Evolutionary conservation across 2,329 filamentous ascomycete species (phyloP).

Genomic region (Neonectria punicea): DNA sequence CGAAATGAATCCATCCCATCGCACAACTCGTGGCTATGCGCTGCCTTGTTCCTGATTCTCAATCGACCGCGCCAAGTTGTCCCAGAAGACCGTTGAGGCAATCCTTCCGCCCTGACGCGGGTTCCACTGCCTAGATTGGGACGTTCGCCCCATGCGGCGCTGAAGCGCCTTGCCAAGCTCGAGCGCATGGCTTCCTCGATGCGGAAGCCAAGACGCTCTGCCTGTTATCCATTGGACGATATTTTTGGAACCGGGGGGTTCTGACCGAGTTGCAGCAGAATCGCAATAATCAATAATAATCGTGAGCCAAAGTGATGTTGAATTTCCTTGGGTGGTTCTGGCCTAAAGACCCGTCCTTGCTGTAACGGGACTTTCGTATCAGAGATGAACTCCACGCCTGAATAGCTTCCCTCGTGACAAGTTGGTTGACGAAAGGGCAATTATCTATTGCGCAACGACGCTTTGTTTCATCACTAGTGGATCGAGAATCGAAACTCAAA

Average conservation of each 20-base stretch:
- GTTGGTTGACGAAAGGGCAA: not conserved
- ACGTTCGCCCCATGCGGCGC: not conserved
- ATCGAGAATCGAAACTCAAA: not conserved
- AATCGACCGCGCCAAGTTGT: not conserved
- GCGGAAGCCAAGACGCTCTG: not conserved
- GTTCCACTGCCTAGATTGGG: not conserved
- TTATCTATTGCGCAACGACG: not conserved
- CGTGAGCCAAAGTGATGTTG: not conserved
- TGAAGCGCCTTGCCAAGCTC: not conserved
- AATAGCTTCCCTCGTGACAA: not conserved
- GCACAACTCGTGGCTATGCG: not conserved
- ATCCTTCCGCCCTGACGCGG: not conserved
- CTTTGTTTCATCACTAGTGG: constrained; percentile 2
- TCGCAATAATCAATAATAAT: not conserved
- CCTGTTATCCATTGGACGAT: not conserved
- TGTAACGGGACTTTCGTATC: not conserved
- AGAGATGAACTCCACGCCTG: not conserved
- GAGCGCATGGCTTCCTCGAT: not conserved
- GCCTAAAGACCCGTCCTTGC: not conserved
- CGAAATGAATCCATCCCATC: not conserved
- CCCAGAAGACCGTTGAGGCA: not conserved
- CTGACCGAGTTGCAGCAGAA: not conserved
- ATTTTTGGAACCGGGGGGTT: constrained; percentile 11
- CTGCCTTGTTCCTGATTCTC: not conserved
- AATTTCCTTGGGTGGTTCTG: not conserved